A percentile compares a stretch with the other conserved stretches of the same genome.
Evolutionary conservation across 345 rosid species (phyloP).

Genomic region (Salix purpurea): DNA sequence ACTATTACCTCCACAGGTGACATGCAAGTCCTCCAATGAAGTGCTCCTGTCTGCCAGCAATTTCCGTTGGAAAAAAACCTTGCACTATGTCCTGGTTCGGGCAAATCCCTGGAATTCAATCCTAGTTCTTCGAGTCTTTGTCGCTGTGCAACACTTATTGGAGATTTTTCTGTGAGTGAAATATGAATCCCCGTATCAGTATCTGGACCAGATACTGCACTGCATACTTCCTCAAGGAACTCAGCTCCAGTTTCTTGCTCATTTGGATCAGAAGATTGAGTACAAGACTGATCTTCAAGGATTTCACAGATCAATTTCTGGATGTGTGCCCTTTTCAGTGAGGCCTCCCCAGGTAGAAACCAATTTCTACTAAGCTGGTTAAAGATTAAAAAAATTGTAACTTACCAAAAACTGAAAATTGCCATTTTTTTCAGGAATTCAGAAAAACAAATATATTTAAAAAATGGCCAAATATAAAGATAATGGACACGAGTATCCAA

Average conservation of each 20-base stretch:
- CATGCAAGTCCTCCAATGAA: conserved; percentile 24
- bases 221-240: conserved; percentile 35
- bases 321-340: conserved; percentile 72
- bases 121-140: neutral
- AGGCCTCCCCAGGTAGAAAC: conserved; percentile 87
- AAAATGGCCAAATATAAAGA: neutral
- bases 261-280: conserved; percentile 34
- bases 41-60: conserved; percentile 18
- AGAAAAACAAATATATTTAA: neutral
- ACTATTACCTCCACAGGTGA: conserved; percentile 47
- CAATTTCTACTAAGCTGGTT: conserved; percentile 73
- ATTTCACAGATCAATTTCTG: conserved; percentile 68
- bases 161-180: neutral
- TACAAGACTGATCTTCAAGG: conserved; percentile 44
- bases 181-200: conserved; percentile 43
- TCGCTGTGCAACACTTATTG: neutral
- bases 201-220: conserved; percentile 32
- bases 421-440: no score
- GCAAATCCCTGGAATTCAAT: neutral
- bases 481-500: neutral
- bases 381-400: conserved; percentile 5
- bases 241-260: conserved; percentile 38
- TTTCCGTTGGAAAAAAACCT: conserved; percentile 9
- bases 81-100: neutral
- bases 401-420: neutral